phyloP scores from a whole-genome alignment of 768 basidiomycete species.

The Mycena belliarum region DNA sequence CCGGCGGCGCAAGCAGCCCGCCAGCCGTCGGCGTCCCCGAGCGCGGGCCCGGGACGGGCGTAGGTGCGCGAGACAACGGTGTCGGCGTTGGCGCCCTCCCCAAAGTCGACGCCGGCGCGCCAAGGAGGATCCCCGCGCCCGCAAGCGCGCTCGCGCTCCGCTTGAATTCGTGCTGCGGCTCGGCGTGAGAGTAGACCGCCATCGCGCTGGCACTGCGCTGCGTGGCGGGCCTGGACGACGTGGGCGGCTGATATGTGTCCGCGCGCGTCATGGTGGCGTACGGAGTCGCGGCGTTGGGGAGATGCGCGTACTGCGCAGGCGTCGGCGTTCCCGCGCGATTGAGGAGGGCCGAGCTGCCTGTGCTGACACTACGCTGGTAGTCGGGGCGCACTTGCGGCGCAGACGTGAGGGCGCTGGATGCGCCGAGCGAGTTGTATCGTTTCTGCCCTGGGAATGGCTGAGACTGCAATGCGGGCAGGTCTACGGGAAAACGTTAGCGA shows the following conservation, averaged over 20 bases:
- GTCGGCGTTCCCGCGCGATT: background rate
- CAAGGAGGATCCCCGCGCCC: constrained; percentile 12
- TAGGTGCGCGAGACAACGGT: constrained; percentile 16
- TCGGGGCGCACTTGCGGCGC: background rate
- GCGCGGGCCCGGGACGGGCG: constrained; percentile 32
- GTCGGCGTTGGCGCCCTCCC: constrained; percentile 21
- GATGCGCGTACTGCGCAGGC: constrained; percentile 9
- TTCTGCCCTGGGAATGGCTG: constrained; percentile 34
- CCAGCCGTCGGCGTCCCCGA: constrained; percentile 39
- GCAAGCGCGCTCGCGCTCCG: constrained; percentile 12
- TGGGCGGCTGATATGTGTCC: constrained; percentile 11
- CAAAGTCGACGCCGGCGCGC: constrained; percentile 13
- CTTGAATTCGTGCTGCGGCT: background rate
- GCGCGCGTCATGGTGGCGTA: constrained; percentile 18
- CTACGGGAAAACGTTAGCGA: constrained; percentile 2
- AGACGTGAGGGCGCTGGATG: constrained; percentile 13
- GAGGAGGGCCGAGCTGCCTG: constrained; percentile 9
- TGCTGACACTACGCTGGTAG: constrained; percentile 27
- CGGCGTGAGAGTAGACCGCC: background rate
- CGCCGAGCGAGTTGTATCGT: constrained; percentile 65
- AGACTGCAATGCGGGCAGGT: constrained; percentile 2
- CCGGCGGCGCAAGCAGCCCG: constrained; percentile 41
- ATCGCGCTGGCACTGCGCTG: constrained; percentile 14
- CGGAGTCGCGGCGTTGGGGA: constrained; percentile 18
- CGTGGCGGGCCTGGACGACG: background rate